phyloP scores from a whole-genome alignment of 2,329 filamentous ascomycete species.

The Bipolaris victoriae region DNA sequence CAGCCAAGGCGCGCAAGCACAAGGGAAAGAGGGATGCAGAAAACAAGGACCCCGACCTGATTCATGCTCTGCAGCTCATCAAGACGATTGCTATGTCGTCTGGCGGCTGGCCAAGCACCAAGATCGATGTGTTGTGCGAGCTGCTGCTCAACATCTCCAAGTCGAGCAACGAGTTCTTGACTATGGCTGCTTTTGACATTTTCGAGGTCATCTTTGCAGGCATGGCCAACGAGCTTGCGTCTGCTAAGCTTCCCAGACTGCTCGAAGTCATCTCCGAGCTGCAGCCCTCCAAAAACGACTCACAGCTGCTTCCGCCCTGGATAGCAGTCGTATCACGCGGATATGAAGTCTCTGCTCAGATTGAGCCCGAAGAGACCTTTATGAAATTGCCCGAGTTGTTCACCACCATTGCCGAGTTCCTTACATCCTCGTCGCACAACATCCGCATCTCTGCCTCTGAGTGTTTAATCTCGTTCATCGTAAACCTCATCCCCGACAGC shows the following conservation, averaged over 20 bases:
- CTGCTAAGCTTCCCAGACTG: conserved; percentile 84
- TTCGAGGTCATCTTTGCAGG: conserved; percentile 96
- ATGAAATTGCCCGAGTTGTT: conserved; percentile 87
- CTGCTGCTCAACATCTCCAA: conserved; percentile 85
- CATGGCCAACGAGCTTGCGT: conserved; percentile 86
- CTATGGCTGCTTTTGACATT: conserved; percentile 94
- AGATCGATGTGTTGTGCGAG: conserved; percentile 91
- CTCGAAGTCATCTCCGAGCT: conserved; percentile 92
- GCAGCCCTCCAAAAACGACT: conserved; percentile 89
- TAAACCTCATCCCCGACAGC: conserved; percentile 82
- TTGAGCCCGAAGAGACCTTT: conserved; percentile 90
- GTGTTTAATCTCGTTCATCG: conserved; percentile 90
- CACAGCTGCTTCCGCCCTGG: conserved; percentile 93
- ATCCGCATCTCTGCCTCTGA: conserved; percentile 94
- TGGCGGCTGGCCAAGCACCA: conserved; percentile 94
- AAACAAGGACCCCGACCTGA: conserved; percentile 79
- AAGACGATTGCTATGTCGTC: conserved; percentile 87
- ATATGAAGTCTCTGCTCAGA: conserved; percentile 89
- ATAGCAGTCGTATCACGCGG: conserved; percentile 93
- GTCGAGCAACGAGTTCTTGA: conserved; percentile 92
- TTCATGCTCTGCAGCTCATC: conserved; percentile 89
- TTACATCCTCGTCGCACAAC: conserved; percentile 87
- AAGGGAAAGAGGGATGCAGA: conserved; percentile 60
- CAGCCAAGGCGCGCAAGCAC: conserved; percentile 72
- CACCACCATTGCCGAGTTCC: conserved; percentile 76